These are phyloP conservation scores for Psilocybe mexicana DNA, from an alignment of 1,284 basidiomycete genomes.

Conservation along the genomic window DNA sequence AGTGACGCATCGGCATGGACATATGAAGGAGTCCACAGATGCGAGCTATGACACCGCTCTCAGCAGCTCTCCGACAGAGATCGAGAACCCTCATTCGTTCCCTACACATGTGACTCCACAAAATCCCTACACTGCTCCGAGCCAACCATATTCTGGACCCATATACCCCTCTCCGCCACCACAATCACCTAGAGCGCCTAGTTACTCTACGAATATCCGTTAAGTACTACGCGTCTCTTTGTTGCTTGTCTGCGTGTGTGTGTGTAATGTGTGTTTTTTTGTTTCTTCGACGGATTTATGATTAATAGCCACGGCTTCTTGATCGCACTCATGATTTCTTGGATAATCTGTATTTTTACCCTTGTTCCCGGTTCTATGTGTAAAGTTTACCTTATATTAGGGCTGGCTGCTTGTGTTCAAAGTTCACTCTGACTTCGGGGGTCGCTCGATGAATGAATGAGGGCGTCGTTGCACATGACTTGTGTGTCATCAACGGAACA, in stretches of 20 bases:
- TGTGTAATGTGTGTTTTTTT: neutral
- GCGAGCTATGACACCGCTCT: conserved; percentile 24
- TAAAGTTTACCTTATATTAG: too few relatives aligned
- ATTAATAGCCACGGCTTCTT: neutral
- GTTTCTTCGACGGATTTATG: neutral
- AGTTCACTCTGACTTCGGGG: too few relatives aligned
- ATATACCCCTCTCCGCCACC: conserved; percentile 1
- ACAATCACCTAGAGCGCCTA: conserved; percentile 10
- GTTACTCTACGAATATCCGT: conserved; percentile 5
- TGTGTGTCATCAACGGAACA: too few relatives aligned
- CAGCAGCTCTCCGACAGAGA: conserved; percentile 13
- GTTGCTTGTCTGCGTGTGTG: too few relatives aligned
- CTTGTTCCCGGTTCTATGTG: too few relatives aligned
- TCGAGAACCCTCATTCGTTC: neutral
- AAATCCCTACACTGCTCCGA: neutral
- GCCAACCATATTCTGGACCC: conserved; percentile 4
- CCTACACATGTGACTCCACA: neutral
- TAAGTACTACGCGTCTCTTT: neutral
- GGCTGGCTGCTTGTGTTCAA: too few relatives aligned
- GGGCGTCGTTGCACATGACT: too few relatives aligned
- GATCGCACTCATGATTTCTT: neutral
- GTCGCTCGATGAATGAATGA: too few relatives aligned
- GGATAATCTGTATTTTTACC: too few relatives aligned
- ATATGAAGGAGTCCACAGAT: conserved; percentile 22
- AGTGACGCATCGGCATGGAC: conserved; percentile 11